These are phyloP conservation scores for Fusarium mundagurra DNA, from an alignment of 2,329 filamentous ascomycete genomes.

Conservation along the genomic window DNA sequence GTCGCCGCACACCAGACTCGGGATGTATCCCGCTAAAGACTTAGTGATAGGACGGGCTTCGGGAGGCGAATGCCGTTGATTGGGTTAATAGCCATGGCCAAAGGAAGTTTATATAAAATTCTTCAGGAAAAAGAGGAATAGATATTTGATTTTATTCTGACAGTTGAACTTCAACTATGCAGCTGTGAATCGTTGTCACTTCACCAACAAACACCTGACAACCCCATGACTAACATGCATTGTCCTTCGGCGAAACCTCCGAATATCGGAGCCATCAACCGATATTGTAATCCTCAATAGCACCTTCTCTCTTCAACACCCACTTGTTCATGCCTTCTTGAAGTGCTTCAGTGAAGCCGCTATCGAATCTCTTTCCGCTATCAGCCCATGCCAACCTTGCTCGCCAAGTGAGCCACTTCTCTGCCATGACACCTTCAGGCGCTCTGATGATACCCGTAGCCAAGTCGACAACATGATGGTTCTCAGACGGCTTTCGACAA, in stretches of 20 bases:
- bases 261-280: slow-evolving; percentile 35
- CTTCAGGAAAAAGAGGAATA: background rate
- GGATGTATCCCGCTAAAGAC: slow-evolving; percentile 22
- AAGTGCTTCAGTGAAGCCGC: slow-evolving; percentile 48
- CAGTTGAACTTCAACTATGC: too few species aligned
- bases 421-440: slow-evolving; percentile 55
- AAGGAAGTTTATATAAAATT: background rate
- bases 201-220: slow-evolving; percentile 6
- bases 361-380: slow-evolving; percentile 51
- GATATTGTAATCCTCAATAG: slow-evolving; percentile 43
- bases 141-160: too few species aligned
- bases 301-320: slow-evolving; percentile 49
- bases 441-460: slow-evolving; percentile 57
- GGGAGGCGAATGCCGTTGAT: slow-evolving; percentile 19
- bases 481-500: slow-evolving; percentile 42
- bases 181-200: background rate
- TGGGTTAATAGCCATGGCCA: background rate
- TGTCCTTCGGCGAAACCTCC: slow-evolving; percentile 27
- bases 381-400: slow-evolving; percentile 48
- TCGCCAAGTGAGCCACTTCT: slow-evolving; percentile 59
- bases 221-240: background rate
- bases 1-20: slow-evolving; percentile 8
- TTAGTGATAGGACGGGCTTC: slow-evolving; percentile 6
- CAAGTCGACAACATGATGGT: slow-evolving; percentile 52
- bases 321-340: slow-evolving; percentile 52